Base-by-base conservation (phyloP, 768 basidiomycete species). In the Gymnopilus junonius region DNA sequence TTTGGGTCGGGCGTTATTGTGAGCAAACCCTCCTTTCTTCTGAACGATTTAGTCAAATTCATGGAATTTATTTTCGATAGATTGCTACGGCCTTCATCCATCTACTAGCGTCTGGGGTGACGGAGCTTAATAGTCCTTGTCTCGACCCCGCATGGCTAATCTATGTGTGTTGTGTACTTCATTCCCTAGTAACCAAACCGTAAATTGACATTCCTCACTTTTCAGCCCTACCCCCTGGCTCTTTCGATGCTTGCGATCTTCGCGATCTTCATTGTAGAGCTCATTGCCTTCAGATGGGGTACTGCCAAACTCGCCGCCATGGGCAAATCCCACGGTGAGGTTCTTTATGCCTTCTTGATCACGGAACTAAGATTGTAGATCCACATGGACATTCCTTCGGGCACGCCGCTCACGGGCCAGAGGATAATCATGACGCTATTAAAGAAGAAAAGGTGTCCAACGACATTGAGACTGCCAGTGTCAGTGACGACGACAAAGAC, bases 51-150 rank as follows among this genome's bases (percentile, higher is more conserved):
- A 68, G 72, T 37, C 67, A 66, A 29, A 2, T 27, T 43, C n/a
- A n/a, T n/a, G n/a, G n/a, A 29, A 12, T 21, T 23, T 45, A 50
- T 23, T 31, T 65, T 2, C 27, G 12, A 23, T 42, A 93, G 91
- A 90, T 97, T 60, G 93, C 93, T 1, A 96, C 94, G 8, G 89
- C 91, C 2, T 95, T 93, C 72, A 92, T 93, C 32, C 92, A 94
- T 73, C 82, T 96, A 0, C 79, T 96, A 8, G 76, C 83, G 5
- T 90, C 95, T 1, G 95, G 86, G 0, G 76, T 92, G 56, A 85
- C 85, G 15, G 91, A 84, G 39, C 81, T 97, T 6, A 74, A 78
- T 14, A 89, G 87, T 0, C 76, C 82, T 11, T 97, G 95, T 74
- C 79, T 97, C 23, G 70, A 80, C 0, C 75, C 82, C 2, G 84